Evolutionary conservation across 1,284 basidiomycete genomes (phyloP).

Genomic region (Pyrrhoderma noxium): DNA sequence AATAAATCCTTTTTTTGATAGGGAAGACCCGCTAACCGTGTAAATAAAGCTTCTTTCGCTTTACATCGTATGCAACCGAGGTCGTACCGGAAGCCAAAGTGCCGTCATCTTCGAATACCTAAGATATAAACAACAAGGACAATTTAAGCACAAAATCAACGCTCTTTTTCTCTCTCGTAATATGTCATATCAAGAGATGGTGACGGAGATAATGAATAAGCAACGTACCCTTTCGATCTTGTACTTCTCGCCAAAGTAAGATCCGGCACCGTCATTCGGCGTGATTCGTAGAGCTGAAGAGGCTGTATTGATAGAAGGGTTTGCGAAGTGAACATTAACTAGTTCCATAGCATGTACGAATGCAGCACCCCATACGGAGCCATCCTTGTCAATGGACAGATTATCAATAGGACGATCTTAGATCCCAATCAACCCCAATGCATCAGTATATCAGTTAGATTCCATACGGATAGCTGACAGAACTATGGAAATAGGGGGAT

Average conservation of each 20-base stretch:
- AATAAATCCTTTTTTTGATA: background rate
- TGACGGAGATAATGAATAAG: background rate
- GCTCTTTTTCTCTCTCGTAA: too few species aligned
- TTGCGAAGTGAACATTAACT: conserved; percentile 31
- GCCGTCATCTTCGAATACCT: conserved; percentile 64
- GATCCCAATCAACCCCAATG: background rate
- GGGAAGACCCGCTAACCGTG: conserved; percentile 38
- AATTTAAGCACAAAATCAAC: too few species aligned
- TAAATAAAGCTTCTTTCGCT: conserved; percentile 44
- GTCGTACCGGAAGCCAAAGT: conserved; percentile 46
- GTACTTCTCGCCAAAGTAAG: conserved; percentile 60
- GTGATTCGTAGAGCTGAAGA: conserved; percentile 47
- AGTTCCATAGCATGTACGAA: conserved; percentile 21
- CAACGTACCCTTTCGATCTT: conserved; percentile 47
- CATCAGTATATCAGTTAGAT: too few species aligned
- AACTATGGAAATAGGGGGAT: too few species aligned
- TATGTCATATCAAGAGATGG: background rate
- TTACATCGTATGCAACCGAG: conserved; percentile 43
- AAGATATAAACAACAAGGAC: background rate
- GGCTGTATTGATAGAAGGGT: conserved; percentile 34
- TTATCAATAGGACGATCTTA: conserved; percentile 49
- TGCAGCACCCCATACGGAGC: conserved; percentile 49
- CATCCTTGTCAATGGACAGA: conserved; percentile 46
- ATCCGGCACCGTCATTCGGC: conserved; percentile 39
- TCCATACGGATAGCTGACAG: too few species aligned